phyloP scores from a whole-genome alignment of 2,329 filamentous ascomycete genomes.

The Phialemoniopsis sp. region DNA sequence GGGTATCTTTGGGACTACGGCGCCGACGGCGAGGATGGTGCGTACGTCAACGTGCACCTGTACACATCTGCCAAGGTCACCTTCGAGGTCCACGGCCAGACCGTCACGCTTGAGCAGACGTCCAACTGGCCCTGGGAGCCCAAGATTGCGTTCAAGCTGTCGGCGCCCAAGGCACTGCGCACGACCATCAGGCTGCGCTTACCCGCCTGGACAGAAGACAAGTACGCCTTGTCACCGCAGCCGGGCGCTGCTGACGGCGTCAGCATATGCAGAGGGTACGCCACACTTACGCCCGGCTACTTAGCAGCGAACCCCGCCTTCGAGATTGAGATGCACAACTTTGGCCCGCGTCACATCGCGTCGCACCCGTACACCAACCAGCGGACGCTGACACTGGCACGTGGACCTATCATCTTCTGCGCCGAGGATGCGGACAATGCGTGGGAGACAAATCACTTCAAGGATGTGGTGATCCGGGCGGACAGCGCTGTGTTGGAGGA shows the following conservation, averaged over 20 bases:
- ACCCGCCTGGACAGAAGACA: constrained; percentile 42
- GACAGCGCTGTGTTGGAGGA: constrained; percentile 12
- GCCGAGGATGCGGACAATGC: constrained; percentile 54
- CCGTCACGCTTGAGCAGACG: constrained; percentile 39
- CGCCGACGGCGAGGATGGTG: constrained; percentile 14
- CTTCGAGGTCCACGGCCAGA: constrained; percentile 26
- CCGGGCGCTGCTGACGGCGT: constrained; percentile 36
- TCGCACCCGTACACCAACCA: constrained; percentile 55
- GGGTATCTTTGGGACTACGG: constrained; percentile 49
- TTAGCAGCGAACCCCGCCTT: constrained; percentile 33
- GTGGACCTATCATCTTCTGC: constrained; percentile 58
- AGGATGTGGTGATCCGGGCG: constrained; percentile 26
- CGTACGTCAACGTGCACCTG: constrained; percentile 49
- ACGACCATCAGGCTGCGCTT: constrained; percentile 45
- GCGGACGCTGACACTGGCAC: constrained; percentile 45
- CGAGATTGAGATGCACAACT: constrained; percentile 35
- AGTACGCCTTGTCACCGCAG: constrained; percentile 22
- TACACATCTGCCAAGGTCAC: constrained; percentile 44
- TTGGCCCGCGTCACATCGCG: constrained; percentile 41
- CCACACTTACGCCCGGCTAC: constrained; percentile 37
- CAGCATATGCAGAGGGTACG: too few species aligned
- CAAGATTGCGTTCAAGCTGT: too few species aligned
- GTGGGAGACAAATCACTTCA: constrained; percentile 54
- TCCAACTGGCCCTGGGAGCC: constrained; percentile 56
- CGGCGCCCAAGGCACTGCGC: constrained; percentile 18